phyloP scores from a whole-genome alignment of 176 grass and related monocot genomes.

The Aegilops sharonensis region DNA sequence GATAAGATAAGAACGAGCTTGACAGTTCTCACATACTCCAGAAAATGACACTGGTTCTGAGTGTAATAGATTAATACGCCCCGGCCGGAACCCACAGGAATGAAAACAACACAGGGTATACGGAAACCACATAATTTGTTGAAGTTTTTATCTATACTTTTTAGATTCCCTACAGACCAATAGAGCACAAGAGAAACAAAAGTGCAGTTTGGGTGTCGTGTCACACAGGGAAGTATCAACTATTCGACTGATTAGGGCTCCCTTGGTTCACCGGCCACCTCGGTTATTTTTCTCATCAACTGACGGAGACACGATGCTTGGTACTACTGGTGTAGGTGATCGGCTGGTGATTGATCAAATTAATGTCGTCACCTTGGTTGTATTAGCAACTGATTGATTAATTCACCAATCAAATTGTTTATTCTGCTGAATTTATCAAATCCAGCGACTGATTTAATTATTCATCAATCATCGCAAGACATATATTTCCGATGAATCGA shows the following conservation, averaged over 20 bases:
- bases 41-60: background rate
- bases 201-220: background rate
- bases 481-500: no score
- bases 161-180: background rate
- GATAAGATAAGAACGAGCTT: background rate
- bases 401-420: background rate
- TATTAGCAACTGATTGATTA: background rate
- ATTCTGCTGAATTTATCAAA: background rate
- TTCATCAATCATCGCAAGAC: no score
- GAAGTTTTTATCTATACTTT: background rate
- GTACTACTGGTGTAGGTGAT: background rate
- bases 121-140: background rate
- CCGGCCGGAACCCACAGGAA: background rate
- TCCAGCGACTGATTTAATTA: background rate
- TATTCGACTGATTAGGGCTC: background rate
- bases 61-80: background rate
- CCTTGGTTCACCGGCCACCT: background rate
- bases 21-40: background rate
- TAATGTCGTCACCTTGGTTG: background rate
- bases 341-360: background rate
- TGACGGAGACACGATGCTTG: background rate
- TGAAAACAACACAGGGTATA: background rate
- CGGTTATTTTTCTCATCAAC: background rate
- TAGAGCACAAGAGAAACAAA: background rate
- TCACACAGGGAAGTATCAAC: background rate